phyloP scores from a whole-genome alignment of 306 rosid genomes.

The Urtica urens region DNA sequence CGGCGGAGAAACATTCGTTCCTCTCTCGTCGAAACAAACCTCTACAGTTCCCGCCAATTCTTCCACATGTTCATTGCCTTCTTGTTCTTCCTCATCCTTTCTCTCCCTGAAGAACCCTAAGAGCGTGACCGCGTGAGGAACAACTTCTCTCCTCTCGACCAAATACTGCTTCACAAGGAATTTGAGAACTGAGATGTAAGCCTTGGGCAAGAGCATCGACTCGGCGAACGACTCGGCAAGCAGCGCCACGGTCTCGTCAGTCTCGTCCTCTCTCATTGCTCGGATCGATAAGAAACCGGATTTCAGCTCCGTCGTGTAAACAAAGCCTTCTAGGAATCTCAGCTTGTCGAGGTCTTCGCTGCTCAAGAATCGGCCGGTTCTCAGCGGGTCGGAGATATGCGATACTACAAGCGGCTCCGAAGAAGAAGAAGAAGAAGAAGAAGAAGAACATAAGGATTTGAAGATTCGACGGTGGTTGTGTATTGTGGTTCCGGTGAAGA shows the following conservation, averaged over 20 bases:
- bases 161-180: slow-evolving; percentile 69
- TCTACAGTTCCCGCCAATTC: slow-evolving; percentile 85
- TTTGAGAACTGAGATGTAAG: slow-evolving; percentile 39
- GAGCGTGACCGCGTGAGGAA: slow-evolving; percentile 75
- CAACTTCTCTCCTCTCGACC: slow-evolving; percentile 38
- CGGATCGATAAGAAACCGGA: slow-evolving; percentile 69
- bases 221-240: slow-evolving; percentile 77
- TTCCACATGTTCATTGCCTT: slow-evolving; percentile 16
- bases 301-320: slow-evolving; percentile 37
- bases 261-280: slow-evolving; percentile 54
- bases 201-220: slow-evolving; percentile 52
- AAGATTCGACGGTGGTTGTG: slow-evolving; percentile 16
- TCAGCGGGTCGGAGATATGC: slow-evolving; percentile 33
- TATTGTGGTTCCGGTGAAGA: slow-evolving; percentile 1
- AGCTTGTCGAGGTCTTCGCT: slow-evolving; percentile 48
- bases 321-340: slow-evolving; percentile 37
- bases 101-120: slow-evolving; percentile 50
- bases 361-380: slow-evolving; percentile 51
- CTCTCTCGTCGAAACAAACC: slow-evolving; percentile 53
- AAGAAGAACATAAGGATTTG: slow-evolving; percentile 41
- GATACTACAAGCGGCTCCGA: slow-evolving; percentile 16
- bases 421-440: slow-evolving; percentile 20
- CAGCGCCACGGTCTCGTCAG: slow-evolving; percentile 41
- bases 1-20: slow-evolving; percentile 62
- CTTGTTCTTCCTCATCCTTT: slow-evolving; percentile 9